Evolutionary conservation across 2,329 filamentous ascomycete species (phyloP), one percentile per base, ranked within the genome.

Genomic region (Colletotrichum magnum): DNA sequence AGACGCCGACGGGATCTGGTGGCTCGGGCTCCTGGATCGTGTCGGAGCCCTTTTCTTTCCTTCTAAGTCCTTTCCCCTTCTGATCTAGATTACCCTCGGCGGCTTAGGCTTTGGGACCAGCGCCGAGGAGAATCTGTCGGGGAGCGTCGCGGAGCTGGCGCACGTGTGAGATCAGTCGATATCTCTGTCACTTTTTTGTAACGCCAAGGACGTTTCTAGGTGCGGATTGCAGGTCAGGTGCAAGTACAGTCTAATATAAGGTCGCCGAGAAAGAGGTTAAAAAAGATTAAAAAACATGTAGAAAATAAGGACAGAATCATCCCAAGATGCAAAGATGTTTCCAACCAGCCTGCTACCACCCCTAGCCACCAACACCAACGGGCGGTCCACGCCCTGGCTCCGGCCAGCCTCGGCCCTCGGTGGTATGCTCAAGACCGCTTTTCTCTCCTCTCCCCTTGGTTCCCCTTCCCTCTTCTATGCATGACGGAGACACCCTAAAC

Each of bases 381-480:
- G 32, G 32, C 32, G 32, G 32, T 36, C 32, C 32, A 36, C 32
- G 32, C 32, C 32, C 32, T 36, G 63, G 67, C 63, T 67, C 62
- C 63, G 67, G 67, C 67, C 67, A 61, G 67, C 67, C 57, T 69
- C 67, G 63, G 56, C 67, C 67, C 57, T 32, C 67, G 36, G 58
- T 60, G 18, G 45, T 32, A 26, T 56, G 57, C 43, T 43, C n/a
- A 18, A 21, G 15, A 47, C 26, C 32, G 7, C 32, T 36, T 36
- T 36, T 36, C 32, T 36, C 32, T 3, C 32, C 1, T 12, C 7
- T 12, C 32, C 5, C 6, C 21, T 24, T 24, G 21, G 21, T 4
- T 1, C 41, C 21, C 21, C 10, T 21, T n/a, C 18, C 21, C 39
- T 24, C 6, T 10, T 41, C 50, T 67, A 50, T 61, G 24, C 50